A percentile compares a stretch with the other conserved stretches of the same genome.
phyloP scores from a whole-genome alignment of 1,284 basidiomycete genomes.

The Ceratobasidium sp. region DNA sequence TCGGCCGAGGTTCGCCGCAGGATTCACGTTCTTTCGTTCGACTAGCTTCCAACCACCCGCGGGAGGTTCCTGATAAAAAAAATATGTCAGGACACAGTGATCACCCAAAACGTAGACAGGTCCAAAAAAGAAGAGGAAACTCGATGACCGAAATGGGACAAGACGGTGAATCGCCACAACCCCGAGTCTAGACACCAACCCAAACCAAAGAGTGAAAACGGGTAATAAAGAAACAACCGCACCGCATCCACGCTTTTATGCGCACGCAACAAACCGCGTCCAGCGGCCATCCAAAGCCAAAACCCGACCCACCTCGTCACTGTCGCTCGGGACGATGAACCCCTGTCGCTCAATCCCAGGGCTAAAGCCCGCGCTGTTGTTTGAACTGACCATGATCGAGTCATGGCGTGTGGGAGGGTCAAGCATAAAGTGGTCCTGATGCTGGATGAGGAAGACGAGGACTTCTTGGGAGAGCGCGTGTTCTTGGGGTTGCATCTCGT shows the following conservation, averaged over 20 bases:
- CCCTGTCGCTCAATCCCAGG: slow-evolving; percentile 24
- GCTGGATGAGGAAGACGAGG: slow-evolving; percentile 91
- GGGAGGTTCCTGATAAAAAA: slow-evolving; percentile 44
- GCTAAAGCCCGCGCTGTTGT: slow-evolving; percentile 13
- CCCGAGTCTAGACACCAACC: neutral
- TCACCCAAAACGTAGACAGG: neutral
- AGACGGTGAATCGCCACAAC: neutral
- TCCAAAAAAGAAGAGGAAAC: neutral
- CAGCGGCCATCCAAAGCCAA: slow-evolving; percentile 21
- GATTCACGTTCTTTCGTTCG: slow-evolving; percentile 43
- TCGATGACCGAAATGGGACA: neutral
- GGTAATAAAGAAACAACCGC: slow-evolving; percentile 10
- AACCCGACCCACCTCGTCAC: slow-evolving; percentile 35
- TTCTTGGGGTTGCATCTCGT: slow-evolving; percentile 82
- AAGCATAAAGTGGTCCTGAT: slow-evolving; percentile 86
- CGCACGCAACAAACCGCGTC: slow-evolving; percentile 14
- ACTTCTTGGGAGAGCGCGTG: slow-evolving; percentile 89
- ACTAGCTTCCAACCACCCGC: slow-evolving; percentile 60
- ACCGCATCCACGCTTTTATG: slow-evolving; percentile 1
- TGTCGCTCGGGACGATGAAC: slow-evolving; percentile 41
- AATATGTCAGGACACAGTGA: neutral
- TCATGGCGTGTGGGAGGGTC: slow-evolving; percentile 65
- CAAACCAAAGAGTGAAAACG: neutral
- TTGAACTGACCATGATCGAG: slow-evolving; percentile 40
- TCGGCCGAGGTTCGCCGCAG: neutral